phyloP scores from a whole-genome alignment of 1,284 basidiomycete species.

The Irpex rosettiformis region DNA sequence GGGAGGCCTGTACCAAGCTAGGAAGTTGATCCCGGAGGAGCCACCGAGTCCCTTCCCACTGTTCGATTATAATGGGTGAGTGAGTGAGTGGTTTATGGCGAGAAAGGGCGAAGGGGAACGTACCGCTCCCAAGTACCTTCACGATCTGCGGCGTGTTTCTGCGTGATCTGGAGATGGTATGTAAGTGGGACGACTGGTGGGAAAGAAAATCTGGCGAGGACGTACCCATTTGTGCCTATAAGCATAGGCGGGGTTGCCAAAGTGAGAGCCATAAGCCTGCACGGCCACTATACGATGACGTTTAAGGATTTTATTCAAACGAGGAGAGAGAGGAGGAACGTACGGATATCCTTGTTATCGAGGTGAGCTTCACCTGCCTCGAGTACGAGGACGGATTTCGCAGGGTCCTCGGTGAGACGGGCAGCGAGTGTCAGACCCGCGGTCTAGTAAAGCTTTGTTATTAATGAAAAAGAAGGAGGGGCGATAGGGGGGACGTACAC shows the following conservation, averaged over 20 bases:
- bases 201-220: background rate
- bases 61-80: background rate
- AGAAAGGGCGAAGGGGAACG: background rate
- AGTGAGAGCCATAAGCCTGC: conserved; percentile 24
- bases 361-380: conserved; percentile 35
- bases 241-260: conserved; percentile 24
- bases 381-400: conserved; percentile 34
- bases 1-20: conserved; percentile 1
- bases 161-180: conserved; percentile 10
- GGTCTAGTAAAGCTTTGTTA: background rate
- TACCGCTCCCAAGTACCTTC: conserved; percentile 11
- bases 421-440: conserved; percentile 25
- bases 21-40: conserved; percentile 4
- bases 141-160: conserved; percentile 7
- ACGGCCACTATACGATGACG: background rate
- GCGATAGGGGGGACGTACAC: background rate
- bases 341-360: conserved; percentile 29
- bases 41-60: conserved; percentile 8
- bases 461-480: background rate
- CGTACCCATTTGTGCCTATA: conserved; percentile 27
- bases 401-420: conserved; percentile 25
- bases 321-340: conserved; percentile 3
- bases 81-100: background rate
- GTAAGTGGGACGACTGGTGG: background rate
- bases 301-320: background rate